Evolutionary conservation across 371 early-diverging fungal genomes (phyloP).

Genomic region (Mucor plumbeus): DNA sequence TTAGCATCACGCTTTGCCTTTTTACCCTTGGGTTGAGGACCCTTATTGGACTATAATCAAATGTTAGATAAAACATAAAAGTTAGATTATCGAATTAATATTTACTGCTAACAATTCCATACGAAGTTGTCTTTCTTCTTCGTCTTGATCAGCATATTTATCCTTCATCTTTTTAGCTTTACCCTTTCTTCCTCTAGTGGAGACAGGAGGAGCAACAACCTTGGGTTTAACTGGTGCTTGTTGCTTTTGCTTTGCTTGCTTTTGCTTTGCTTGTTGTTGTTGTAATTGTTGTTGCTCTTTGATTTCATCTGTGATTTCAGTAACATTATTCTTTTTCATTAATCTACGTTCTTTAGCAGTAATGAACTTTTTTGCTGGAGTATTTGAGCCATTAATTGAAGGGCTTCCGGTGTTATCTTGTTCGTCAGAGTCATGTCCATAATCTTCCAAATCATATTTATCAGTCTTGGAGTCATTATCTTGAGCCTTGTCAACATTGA

Average conservation of each 20-base stretch:
- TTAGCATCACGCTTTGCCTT: constrained; percentile 70
- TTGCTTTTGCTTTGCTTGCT: constrained; percentile 18
- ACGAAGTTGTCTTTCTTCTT: constrained; percentile 85
- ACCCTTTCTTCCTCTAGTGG: constrained; percentile 83
- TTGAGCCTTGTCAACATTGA: not conserved
- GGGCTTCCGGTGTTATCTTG: constrained; percentile 13
- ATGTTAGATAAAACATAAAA: not conserved
- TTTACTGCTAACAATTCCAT: constrained; percentile 82
- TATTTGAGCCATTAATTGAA: constrained; percentile 1
- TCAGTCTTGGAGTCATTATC: constrained; percentile 33
- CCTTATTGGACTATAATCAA: constrained; percentile 64
- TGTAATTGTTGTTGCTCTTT: constrained; percentile 16
- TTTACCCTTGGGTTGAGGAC: constrained; percentile 76
- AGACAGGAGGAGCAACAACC: constrained; percentile 35
- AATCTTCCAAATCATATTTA: constrained; percentile 77
- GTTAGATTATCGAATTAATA: not conserved
- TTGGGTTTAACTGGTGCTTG: constrained; percentile 14
- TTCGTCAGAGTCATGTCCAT: constrained; percentile 65
- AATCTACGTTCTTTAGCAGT: constrained; percentile 81
- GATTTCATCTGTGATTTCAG: constrained; percentile 25
- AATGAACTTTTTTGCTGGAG: constrained; percentile 53
- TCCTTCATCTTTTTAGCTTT: constrained; percentile 91
- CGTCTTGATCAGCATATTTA: constrained; percentile 94
- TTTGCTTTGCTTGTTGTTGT: constrained; percentile 20
- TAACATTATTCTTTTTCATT: constrained; percentile 63